Conservation (phyloP, 164 flowering plant species). For the Amborella trichopoda region DNA sequence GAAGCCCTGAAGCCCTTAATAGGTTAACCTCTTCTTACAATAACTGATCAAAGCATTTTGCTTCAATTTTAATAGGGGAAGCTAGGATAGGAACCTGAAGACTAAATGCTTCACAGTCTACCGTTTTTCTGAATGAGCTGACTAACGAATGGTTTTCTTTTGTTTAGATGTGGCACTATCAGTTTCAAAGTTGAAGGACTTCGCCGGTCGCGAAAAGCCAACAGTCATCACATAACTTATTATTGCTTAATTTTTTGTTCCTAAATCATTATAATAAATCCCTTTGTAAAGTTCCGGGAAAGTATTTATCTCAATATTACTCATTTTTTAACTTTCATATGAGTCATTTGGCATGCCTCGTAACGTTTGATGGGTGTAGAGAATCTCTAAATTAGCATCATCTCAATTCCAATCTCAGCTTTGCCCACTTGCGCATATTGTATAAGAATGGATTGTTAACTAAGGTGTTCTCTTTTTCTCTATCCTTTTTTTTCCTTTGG, state of each 20-base stretch:
- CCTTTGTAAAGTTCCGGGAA: too few relatives aligned
- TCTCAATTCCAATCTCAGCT: too few relatives aligned
- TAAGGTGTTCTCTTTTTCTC: too few relatives aligned
- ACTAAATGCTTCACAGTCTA: background rate
- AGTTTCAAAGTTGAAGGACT: slow-evolving; percentile 81
- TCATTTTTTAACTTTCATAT: too few relatives aligned
- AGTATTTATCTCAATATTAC: too few relatives aligned
- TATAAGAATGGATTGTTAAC: too few relatives aligned
- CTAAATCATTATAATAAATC: too few relatives aligned
- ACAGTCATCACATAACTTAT: slow-evolving; percentile 84
- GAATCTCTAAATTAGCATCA: too few relatives aligned
- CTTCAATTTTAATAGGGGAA: background rate
- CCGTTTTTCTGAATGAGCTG: slow-evolving; percentile 1
- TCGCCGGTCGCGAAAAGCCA: slow-evolving; percentile 93
- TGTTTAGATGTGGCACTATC: slow-evolving; percentile 71
- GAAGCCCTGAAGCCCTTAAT: slow-evolving; percentile 79
- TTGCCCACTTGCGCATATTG: too few relatives aligned
- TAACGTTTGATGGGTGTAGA: too few relatives aligned
- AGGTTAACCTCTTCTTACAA: slow-evolving; percentile 29
- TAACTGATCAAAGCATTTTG: background rate
- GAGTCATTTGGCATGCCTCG: too few relatives aligned
- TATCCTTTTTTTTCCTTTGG: too few relatives aligned
- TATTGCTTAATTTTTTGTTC: background rate
- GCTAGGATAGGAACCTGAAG: background rate
- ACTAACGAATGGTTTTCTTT: background rate